Percentiles rank a stretch among this genome's conserved stretches.
Evolutionary conservation across 2,329 filamentous ascomycete species (phyloP).

Genomic region (Esteya vermicola): DNA sequence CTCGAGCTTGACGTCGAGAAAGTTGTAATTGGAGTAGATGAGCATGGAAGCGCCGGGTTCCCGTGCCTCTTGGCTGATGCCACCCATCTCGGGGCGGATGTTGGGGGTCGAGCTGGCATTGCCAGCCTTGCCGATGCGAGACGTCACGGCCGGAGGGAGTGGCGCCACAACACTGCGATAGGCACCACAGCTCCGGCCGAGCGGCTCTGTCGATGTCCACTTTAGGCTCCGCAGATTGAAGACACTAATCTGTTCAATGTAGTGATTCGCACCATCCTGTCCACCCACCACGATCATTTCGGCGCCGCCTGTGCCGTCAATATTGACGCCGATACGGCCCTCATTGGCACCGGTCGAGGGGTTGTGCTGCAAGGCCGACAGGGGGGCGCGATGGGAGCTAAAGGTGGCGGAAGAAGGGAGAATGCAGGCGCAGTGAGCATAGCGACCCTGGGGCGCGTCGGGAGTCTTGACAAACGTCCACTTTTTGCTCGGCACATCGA

Average conservation of each 20-base stretch:
- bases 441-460: slow-evolving; percentile 81
- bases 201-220: slow-evolving; percentile 79
- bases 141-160: slow-evolving; percentile 49
- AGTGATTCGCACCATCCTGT: slow-evolving; percentile 94
- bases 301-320: slow-evolving; percentile 82
- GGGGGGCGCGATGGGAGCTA: slow-evolving; percentile 66
- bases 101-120: slow-evolving; percentile 18
- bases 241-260: slow-evolving; percentile 96
- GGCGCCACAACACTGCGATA: slow-evolving; percentile 93
- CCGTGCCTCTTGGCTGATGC: slow-evolving; percentile 37
- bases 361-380: slow-evolving; percentile 83
- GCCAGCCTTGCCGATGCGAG: slow-evolving; percentile 51
- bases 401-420: slow-evolving; percentile 80
- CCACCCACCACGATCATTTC: slow-evolving; percentile 97
- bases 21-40: slow-evolving; percentile 99
- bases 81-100: slow-evolving; percentile 26
- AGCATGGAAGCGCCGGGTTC: slow-evolving; percentile 64
- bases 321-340: slow-evolving; percentile 71
- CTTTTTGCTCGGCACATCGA: slow-evolving; percentile 64
- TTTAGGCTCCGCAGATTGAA: slow-evolving; percentile 92
- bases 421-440: slow-evolving; percentile 91
- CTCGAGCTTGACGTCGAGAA: slow-evolving; percentile 91
- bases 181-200: slow-evolving; percentile 88
- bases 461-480: slow-evolving; percentile 77
- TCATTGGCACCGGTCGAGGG: slow-evolving; percentile 72